A percentile compares a stretch with the other conserved stretches of the same genome.
phyloP scores from a whole-genome alignment of 1,284 basidiomycete species.

The Rhodofomes roseus region DNA sequence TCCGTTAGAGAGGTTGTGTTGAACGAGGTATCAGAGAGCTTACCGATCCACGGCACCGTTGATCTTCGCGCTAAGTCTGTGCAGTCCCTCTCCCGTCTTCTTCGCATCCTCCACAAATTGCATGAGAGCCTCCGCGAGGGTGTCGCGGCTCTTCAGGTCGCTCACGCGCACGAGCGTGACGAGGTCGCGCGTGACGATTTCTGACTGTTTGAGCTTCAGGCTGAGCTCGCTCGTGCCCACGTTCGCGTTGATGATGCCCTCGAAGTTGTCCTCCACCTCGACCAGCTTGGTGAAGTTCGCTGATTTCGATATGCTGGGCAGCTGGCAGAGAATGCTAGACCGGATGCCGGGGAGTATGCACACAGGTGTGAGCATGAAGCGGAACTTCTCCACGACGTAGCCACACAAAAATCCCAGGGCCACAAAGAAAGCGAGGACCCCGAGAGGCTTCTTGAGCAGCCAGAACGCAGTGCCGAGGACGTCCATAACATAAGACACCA shows the following conservation, averaged over 20 bases:
- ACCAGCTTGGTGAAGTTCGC: constrained; percentile 60
- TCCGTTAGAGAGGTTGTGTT: too few species aligned
- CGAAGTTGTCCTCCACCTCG: constrained; percentile 59
- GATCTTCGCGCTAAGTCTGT: constrained; percentile 56
- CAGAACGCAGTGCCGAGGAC: constrained; percentile 42
- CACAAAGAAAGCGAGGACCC: constrained; percentile 48
- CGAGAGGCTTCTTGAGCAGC: constrained; percentile 52
- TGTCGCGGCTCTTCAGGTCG: constrained; percentile 53
- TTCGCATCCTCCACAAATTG: constrained; percentile 59
- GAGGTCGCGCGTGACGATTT: constrained; percentile 69
- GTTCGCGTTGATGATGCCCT: constrained; percentile 54
- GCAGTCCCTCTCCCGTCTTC: constrained; percentile 51
- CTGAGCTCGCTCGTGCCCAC: constrained; percentile 54
- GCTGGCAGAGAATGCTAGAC: neutral
- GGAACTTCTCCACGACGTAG: constrained; percentile 38
- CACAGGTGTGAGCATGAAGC: constrained; percentile 46
- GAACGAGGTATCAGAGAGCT: constrained; percentile 28
- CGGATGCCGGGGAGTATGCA: constrained; percentile 61
- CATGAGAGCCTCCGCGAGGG: constrained; percentile 44
- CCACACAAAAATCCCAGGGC: constrained; percentile 42
- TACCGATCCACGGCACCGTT: constrained; percentile 68
- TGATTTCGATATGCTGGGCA: constrained; percentile 19
- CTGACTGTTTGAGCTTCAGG: constrained; percentile 67
- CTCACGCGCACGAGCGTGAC: constrained; percentile 57
- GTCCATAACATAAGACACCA: constrained; percentile 40